These are phyloP conservation scores for Saccharomycopsis sp. DNA, from an alignment of 805 yeast genomes.

Conservation along the genomic window DNA sequence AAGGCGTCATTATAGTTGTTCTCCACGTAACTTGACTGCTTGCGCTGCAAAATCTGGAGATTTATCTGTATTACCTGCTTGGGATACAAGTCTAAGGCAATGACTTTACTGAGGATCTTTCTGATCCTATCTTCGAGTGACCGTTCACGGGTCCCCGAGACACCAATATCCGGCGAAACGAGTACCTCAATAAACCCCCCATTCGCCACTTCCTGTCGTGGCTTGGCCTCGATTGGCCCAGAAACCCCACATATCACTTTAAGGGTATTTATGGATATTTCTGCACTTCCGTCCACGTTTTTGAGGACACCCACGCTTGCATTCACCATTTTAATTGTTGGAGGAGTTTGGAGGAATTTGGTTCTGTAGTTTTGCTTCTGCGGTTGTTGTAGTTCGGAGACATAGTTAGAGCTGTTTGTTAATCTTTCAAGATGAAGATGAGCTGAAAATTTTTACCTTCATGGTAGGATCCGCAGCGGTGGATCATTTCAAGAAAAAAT, in stretches of 20 bases:
- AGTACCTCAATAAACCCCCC: constrained; percentile 70
- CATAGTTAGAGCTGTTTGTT: too few species aligned
- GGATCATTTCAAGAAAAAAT: too few species aligned
- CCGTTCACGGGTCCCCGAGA: constrained; percentile 69
- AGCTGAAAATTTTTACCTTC: too few species aligned
- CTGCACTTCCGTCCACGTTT: constrained; percentile 79
- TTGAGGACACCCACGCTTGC: constrained; percentile 32
- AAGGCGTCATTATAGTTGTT: constrained; percentile 28
- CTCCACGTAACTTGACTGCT: constrained; percentile 29
- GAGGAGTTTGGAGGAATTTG: too few species aligned
- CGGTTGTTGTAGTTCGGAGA: too few species aligned
- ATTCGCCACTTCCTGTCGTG: constrained; percentile 79
- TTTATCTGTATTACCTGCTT: constrained; percentile 69
- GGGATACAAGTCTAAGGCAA: constrained; percentile 60
- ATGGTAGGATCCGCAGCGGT: too few species aligned
- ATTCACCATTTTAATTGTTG: constrained; percentile 16
- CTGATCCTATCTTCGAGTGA: constrained; percentile 65
- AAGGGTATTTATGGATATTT: constrained; percentile 42
- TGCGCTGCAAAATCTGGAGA: constrained; percentile 54
- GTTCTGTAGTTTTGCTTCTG: too few species aligned
- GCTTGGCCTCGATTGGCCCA: constrained; percentile 85
- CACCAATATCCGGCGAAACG: constrained; percentile 73
- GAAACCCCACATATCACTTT: constrained; percentile 70
- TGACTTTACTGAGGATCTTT: constrained; percentile 50
- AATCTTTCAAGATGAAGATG: too few species aligned